Evolutionary conservation across 1,284 basidiomycete species (phyloP).

Genomic region (Marasmius sp.): DNA sequence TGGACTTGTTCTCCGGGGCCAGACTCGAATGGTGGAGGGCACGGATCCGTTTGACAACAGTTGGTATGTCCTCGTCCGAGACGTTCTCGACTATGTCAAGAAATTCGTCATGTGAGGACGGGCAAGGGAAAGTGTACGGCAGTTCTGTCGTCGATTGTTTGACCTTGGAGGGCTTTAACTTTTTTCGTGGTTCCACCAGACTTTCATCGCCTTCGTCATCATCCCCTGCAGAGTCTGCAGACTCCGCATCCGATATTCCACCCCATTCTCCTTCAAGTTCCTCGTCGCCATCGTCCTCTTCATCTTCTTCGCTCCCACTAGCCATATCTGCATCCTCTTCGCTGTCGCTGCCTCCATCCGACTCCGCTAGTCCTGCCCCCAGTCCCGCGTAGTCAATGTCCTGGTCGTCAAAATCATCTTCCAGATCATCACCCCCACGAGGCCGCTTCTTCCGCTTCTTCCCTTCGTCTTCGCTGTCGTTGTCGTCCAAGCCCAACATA

Average conservation of each 20-base stretch:
- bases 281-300: slow-evolving; percentile 56
- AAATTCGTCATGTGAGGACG: slow-evolving; percentile 84
- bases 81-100: slow-evolving; percentile 77
- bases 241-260: background rate
- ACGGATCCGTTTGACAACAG: slow-evolving; percentile 89
- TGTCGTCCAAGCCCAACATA: slow-evolving; percentile 83
- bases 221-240: slow-evolving; percentile 28
- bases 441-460: slow-evolving; percentile 42
- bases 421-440: slow-evolving; percentile 82
- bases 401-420: slow-evolving; percentile 83
- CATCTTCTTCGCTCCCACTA: slow-evolving; percentile 57
- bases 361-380: slow-evolving; percentile 49
- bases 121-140: slow-evolving; percentile 92
- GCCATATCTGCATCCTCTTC: slow-evolving; percentile 66
- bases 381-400: slow-evolving; percentile 41
- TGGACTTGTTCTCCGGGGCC: slow-evolving; percentile 88
- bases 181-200: slow-evolving; percentile 31
- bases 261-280: slow-evolving; percentile 36
- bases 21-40: slow-evolving; percentile 91
- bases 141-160: slow-evolving; percentile 52
- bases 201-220: slow-evolving; percentile 34
- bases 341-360: slow-evolving; percentile 30
- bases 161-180: slow-evolving; percentile 24
- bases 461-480: slow-evolving; percentile 58
- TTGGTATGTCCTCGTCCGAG: slow-evolving; percentile 72